Percentiles rank a stretch among this genome's conserved stretches.
Conservation (phyloP, 257 asterid genomes). For the Solanum dulcamara region DNA sequence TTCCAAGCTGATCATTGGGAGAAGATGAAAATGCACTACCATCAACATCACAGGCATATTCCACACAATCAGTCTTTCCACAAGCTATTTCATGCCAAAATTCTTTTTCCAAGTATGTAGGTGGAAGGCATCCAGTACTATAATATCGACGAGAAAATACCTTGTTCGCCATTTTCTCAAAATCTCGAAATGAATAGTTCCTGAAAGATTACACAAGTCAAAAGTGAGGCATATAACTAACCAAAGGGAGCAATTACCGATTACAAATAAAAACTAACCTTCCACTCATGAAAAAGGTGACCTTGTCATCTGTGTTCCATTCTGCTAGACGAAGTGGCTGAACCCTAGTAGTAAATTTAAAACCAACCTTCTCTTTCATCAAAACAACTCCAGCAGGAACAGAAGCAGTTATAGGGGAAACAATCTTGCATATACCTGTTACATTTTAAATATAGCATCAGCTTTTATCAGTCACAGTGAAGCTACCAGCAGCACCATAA, state of each 20-base stretch:
- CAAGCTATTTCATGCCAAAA: conserved; percentile 96
- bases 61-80: conserved; percentile 97
- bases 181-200: conserved; percentile 87
- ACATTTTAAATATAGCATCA: conserved; percentile 6
- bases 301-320: conserved; percentile 83
- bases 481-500: neutral
- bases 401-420: conserved; percentile 80
- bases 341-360: conserved; percentile 91
- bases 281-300: conserved; percentile 95
- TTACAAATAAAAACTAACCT: conserved; percentile 35
- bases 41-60: conserved; percentile 99
- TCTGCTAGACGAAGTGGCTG: conserved; percentile 97
- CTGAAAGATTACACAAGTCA: conserved; percentile 46
- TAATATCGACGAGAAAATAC: conserved; percentile 78
- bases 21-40: conserved; percentile 98
- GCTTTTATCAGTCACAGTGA: conserved; percentile 2
- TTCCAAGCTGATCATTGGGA: conserved; percentile 73
- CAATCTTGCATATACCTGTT: conserved; percentile 90
- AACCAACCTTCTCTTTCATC: conserved; percentile 79
- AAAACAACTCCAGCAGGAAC: conserved; percentile 97
- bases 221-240: conserved; percentile 5
- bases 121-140: conserved; percentile 91
- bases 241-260: neutral
- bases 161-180: conserved; percentile 99
- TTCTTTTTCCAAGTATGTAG: conserved; percentile 80